phyloP scores from a whole-genome alignment of 768 basidiomycete genomes.

The Leccinellum luteum region DNA sequence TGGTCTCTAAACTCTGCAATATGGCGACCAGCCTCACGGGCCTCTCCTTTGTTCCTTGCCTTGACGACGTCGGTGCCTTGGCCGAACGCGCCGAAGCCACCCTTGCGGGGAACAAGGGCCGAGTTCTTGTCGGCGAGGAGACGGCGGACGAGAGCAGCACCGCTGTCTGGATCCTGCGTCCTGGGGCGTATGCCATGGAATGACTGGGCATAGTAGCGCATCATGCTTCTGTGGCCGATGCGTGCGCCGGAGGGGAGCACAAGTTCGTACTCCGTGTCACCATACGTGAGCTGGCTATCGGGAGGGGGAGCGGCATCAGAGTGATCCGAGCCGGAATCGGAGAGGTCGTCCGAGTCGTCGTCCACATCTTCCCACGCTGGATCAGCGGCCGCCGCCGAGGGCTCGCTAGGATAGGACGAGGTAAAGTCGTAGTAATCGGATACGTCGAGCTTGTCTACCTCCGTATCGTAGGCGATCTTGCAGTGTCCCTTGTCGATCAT shows the following conservation, averaged over 20 bases:
- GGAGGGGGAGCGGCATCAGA: constrained; percentile 41
- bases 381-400: constrained; percentile 23
- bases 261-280: constrained; percentile 82
- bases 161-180: constrained; percentile 65
- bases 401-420: constrained; percentile 63
- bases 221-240: constrained; percentile 88
- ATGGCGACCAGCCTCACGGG: constrained; percentile 86
- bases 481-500: constrained; percentile 97
- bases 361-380: constrained; percentile 38
- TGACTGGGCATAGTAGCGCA: constrained; percentile 82
- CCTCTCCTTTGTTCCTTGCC: constrained; percentile 94
- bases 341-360: constrained; percentile 14
- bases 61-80: constrained; percentile 78
- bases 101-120: constrained; percentile 78
- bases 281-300: constrained; percentile 63
- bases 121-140: constrained; percentile 81
- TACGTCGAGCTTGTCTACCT: constrained; percentile 77
- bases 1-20: constrained; percentile 82
- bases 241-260: constrained; percentile 90
- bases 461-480: constrained; percentile 88
- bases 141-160: constrained; percentile 71
- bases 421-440: constrained; percentile 95
- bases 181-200: constrained; percentile 50
- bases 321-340: constrained; percentile 30
- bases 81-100: constrained; percentile 87